These are phyloP conservation scores for Chaetomium fimeti DNA, from an alignment of 495 filamentous ascomycete genomes.

Conservation along the genomic window DNA sequence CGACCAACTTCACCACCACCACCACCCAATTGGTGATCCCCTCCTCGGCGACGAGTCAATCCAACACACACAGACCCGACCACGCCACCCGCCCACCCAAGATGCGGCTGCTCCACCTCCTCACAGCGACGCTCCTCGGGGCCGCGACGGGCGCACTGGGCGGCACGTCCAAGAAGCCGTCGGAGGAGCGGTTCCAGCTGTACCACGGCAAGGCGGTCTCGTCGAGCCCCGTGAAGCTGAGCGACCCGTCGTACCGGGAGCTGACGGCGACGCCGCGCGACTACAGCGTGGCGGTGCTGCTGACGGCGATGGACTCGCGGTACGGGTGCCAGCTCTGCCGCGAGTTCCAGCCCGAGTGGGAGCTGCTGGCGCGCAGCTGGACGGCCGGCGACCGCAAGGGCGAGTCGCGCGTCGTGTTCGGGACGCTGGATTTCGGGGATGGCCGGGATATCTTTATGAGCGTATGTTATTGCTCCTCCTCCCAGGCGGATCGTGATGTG, in stretches of 20 bases:
- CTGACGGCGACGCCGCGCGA: slow-evolving; percentile 76
- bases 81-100: slow-evolving; percentile 19
- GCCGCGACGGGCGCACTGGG: slow-evolving; percentile 36
- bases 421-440: slow-evolving; percentile 83
- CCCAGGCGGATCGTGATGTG: background rate
- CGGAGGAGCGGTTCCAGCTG: slow-evolving; percentile 58
- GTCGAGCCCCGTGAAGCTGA: slow-evolving; percentile 68
- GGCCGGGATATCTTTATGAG: slow-evolving; percentile 86
- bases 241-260: slow-evolving; percentile 70
- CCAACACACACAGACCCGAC: background rate
- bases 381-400: slow-evolving; percentile 70
- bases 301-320: slow-evolving; percentile 82
- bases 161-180: slow-evolving; percentile 44
- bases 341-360: slow-evolving; percentile 94
- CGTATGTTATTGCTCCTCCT: slow-evolving; percentile 58
- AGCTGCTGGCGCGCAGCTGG: slow-evolving; percentile 86
- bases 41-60: slow-evolving; percentile 10
- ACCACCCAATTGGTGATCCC: slow-evolving; percentile 5
- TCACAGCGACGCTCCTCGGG: slow-evolving; percentile 53
- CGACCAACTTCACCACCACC: slow-evolving; percentile 14
- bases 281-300: slow-evolving; percentile 75
- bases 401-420: slow-evolving; percentile 72
- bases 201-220: slow-evolving; percentile 67
- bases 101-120: slow-evolving; percentile 58
- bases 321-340: slow-evolving; percentile 85